Base-by-base conservation (phyloP, 768 basidiomycete genomes). In the Hydnum rufescens region DNA sequence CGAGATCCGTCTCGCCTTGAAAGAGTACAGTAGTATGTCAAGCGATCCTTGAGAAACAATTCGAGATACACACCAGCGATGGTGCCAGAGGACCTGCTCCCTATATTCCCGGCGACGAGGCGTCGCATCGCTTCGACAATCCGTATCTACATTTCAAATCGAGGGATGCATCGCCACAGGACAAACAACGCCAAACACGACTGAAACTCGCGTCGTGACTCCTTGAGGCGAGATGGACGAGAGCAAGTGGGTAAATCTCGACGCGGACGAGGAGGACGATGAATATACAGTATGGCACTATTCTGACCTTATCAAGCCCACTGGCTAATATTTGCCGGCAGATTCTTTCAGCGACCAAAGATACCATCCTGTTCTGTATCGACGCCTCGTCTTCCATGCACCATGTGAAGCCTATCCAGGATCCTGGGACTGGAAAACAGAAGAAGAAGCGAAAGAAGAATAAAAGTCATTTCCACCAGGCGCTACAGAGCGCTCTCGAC, bases 341-440 rank as follows among this genome's bases (percentile, higher is more conserved):
- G 82, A 71, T 71, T 54, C 74, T 75, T 56, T 83, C 86, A 56
- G 76, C 76, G 50, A 78, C 80, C 57, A 75, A 75, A 55, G 89
- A 96, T 59, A 84, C 89, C 30, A 81, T 93, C 44, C 66, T 97
- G n/a, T 95, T 96, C 67, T 85, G 83, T 63, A 87, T 99, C 54
- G 92, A 99, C 65, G 88, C 86, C 56, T 93, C 92, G 0, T 70
- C 75, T 51, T 85, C 87, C 6, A 96, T 97, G 93, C 78, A 83
- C 25, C 70, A 69, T 32, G 73, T 80, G 25, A 76, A 80, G 59
- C 74, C 75, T 6, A 67, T 69, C 36, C 13, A 22, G 13, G 13
- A 13, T 13, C 13, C 13, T 39, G 36, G 36, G 22, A 22, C 36
- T 13, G 73, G 79, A 54, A 75, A 85, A 65, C 73, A 78, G 49